Conservation (phyloP, 106 monocot species). For the Apostasia shenzhenica region DNA sequence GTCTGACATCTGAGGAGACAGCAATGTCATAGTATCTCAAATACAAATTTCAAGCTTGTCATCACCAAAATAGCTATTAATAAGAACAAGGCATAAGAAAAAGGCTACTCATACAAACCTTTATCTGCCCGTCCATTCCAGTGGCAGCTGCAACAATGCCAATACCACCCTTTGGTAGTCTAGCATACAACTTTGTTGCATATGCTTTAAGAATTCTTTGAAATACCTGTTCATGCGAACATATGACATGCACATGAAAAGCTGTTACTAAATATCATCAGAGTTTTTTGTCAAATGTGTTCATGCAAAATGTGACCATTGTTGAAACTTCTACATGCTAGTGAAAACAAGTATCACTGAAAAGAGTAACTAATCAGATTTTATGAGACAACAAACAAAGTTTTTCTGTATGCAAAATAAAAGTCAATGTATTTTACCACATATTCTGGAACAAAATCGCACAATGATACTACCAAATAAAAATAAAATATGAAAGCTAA, state of each 20-base stretch:
- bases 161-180: slow-evolving; percentile 87
- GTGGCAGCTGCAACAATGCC: slow-evolving; percentile 98
- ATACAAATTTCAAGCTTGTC: neutral
- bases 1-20: slow-evolving; percentile 74
- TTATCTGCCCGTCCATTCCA: slow-evolving; percentile 96
- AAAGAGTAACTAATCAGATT: too few species aligned
- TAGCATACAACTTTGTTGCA: slow-evolving; percentile 73
- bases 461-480: too few species aligned
- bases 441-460: too few species aligned
- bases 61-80: slow-evolving; percentile 2
- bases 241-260: neutral
- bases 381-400: too few species aligned
- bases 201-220: slow-evolving; percentile 95
- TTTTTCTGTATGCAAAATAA: too few species aligned
- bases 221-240: slow-evolving; percentile 61
- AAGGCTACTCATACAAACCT: slow-evolving; percentile 31
- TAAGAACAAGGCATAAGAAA: slow-evolving; percentile 5
- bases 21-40: slow-evolving; percentile 5
- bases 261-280: neutral
- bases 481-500: too few species aligned
- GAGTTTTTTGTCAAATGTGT: too few species aligned
- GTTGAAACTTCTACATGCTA: too few species aligned
- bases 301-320: too few species aligned
- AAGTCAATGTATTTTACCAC: too few species aligned
- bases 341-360: too few species aligned